These are phyloP conservation scores for Cylindrotheca closterium DNA, from an alignment of 108 stramenopile genomes.

Conservation along the genomic window DNA sequence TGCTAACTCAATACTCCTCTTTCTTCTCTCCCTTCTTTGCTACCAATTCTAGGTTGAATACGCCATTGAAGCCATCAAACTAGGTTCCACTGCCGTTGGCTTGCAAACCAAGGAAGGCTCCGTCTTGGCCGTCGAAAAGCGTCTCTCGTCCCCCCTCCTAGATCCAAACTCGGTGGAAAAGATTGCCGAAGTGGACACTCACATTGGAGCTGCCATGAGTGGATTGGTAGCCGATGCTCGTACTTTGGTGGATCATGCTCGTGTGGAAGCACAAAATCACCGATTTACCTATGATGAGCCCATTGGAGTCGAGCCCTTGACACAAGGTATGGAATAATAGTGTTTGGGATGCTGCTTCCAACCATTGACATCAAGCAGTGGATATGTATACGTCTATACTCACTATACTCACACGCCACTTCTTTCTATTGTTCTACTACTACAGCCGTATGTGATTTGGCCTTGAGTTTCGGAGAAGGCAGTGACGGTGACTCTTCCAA, in stretches of 20 bases:
- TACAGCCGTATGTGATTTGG: conserved; percentile 94
- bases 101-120: conserved; percentile 93
- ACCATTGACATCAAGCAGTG: too few relatives aligned
- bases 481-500: conserved; percentile 85
- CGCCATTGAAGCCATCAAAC: conserved; percentile 97
- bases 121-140: conserved; percentile 98
- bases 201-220: conserved; percentile 98
- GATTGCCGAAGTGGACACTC: conserved; percentile 96
- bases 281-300: conserved; percentile 98
- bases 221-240: conserved; percentile 97
- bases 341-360: too few relatives aligned
- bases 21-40: not conserved
- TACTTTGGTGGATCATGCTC: conserved; percentile 98
- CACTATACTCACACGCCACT: not conserved
- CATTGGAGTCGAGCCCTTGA: conserved; percentile 96
- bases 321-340: conserved; percentile 73
- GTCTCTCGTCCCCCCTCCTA: conserved; percentile 90
- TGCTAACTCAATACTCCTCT: not conserved
- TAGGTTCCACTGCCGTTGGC: conserved; percentile 98
- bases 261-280: conserved; percentile 99
- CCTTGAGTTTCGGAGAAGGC: conserved; percentile 97
- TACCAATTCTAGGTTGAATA: conserved; percentile 83
- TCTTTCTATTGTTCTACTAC: conserved; percentile 3
- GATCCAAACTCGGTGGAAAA: conserved; percentile 96
- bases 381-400: too few relatives aligned